These are phyloP conservation scores for Naumovozyma dairenensis DNA, from an alignment of 805 yeast genomes.

Conservation along the genomic window DNA sequence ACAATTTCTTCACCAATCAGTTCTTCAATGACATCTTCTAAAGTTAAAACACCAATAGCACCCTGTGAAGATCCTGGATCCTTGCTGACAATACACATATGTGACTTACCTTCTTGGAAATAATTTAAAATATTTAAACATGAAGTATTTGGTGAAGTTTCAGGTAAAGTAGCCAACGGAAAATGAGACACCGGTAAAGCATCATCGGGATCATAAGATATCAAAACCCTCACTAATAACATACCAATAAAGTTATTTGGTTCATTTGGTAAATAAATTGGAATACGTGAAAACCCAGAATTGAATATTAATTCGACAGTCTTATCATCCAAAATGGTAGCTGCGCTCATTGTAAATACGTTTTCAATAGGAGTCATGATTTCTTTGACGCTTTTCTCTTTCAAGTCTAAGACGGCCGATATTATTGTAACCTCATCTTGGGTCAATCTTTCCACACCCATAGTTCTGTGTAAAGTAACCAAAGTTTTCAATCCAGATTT, in stretches of 20 bases:
- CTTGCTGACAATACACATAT: conserved; percentile 87
- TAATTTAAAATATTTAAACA: conserved; percentile 89
- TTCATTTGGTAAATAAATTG: conserved; percentile 83
- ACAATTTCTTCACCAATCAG: conserved; percentile 95
- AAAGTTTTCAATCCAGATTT: conserved; percentile 87
- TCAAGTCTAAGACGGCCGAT: conserved; percentile 84
- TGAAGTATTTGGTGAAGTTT: conserved; percentile 83
- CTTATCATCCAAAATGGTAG: conserved; percentile 68
- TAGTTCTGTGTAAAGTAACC: conserved; percentile 84
- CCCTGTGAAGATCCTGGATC: conserved; percentile 78
- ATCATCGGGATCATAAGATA: conserved; percentile 95
- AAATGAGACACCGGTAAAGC: conserved; percentile 84
- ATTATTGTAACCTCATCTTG: conserved; percentile 95
- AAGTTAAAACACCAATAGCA: conserved; percentile 81
- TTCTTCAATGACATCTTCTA: conserved; percentile 97
- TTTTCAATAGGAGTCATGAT: conserved; percentile 93
- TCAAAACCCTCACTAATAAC: conserved; percentile 84
- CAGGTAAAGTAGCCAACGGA: conserved; percentile 94
- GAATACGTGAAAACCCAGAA: conserved; percentile 91
- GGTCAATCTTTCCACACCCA: conserved; percentile 90
- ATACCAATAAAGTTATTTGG: conserved; percentile 89
- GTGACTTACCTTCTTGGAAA: conserved; percentile 96
- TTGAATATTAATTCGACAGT: conserved; percentile 84
- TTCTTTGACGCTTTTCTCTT: conserved; percentile 75
- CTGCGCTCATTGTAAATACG: conserved; percentile 81